Evolutionary conservation across 352 stramenopile species (phyloP), one percentile per base, ranked within the genome.

Genomic region (Globisporangium solare): DNA sequence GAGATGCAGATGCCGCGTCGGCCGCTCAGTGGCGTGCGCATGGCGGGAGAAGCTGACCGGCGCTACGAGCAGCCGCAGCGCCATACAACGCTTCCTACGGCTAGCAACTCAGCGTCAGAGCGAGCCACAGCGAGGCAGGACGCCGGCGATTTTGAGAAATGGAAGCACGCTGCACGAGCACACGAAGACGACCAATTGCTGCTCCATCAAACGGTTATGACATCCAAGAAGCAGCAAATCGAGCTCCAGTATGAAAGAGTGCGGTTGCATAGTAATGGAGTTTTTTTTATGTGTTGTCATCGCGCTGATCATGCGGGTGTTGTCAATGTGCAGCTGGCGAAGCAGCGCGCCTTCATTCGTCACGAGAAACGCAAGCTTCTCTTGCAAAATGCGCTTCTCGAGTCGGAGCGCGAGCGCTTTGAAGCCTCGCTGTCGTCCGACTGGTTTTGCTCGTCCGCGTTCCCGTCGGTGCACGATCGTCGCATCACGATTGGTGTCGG

Each of bases 361-460:
- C 81, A 86, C 47, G 81, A 93, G 51, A 87, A 82, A 45, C 80
- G 81, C 49, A 89, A 89, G 53, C 61, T 93, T 21, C 51, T 91
- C 53, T 68, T 93, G 0, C 74, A 88, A 53, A 76, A 89, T 43
- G 83, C 83, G 42, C 62, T 93, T 40, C 70, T 93, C 32, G 59
- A 86, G 32, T 88, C 79, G 2, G 83, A 93, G 41, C 71, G 77
- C 20, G 78, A 91, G 67, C 80, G 83, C 0, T 91, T 87, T 51
- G 73, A 83, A 17, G 83, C 80, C 17, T 89, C 81, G 17, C 64
- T 84, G 2, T 70, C 65, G 6, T 83, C 77, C 31, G 81, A 93
- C 53, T 93, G 83, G 81, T 91, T 93, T 53, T 91, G 81, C 58
- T 56, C 72, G 4, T 40, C 60, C 2, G 67, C 67, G n/a, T 91